Percentiles rank a stretch among this genome's conserved stretches.
These are phyloP conservation scores for Theobroma cacao DNA, from an alignment of 345 rosid species.

Conservation along the genomic window DNA sequence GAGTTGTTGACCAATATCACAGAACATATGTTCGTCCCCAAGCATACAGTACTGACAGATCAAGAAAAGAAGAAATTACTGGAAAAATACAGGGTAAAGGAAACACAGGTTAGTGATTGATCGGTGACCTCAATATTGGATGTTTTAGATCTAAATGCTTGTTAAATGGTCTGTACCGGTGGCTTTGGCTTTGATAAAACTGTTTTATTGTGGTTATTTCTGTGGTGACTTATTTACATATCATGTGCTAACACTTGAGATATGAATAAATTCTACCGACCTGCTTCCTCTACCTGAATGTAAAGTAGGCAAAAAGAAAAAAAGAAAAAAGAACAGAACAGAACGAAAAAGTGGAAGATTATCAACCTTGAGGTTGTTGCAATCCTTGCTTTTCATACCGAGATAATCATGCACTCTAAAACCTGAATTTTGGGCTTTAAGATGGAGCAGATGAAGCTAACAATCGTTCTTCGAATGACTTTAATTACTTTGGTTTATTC, in stretches of 20 bases:
- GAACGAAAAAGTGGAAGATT: background rate
- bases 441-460: background rate
- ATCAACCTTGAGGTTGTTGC: background rate
- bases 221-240: background rate
- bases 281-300: background rate
- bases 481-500: background rate
- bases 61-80: constrained; percentile 54
- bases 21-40: constrained; percentile 48
- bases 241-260: background rate
- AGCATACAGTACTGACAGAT: constrained; percentile 42
- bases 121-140: background rate
- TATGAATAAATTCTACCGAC: background rate
- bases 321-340: background rate
- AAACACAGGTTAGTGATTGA: constrained; percentile 40
- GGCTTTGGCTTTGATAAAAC: background rate
- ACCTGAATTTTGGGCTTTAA: background rate
- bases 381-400: background rate
- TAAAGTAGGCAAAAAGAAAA: background rate
- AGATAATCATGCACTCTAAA: background rate
- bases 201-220: background rate
- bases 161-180: background rate
- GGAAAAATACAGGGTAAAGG: constrained; percentile 46
- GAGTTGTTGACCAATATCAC: constrained; percentile 51
- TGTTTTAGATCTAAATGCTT: background rate
- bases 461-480: background rate